Evolutionary conservation across 306 rosid species (phyloP).

Genomic region (Gastrolobium bilobum): DNA sequence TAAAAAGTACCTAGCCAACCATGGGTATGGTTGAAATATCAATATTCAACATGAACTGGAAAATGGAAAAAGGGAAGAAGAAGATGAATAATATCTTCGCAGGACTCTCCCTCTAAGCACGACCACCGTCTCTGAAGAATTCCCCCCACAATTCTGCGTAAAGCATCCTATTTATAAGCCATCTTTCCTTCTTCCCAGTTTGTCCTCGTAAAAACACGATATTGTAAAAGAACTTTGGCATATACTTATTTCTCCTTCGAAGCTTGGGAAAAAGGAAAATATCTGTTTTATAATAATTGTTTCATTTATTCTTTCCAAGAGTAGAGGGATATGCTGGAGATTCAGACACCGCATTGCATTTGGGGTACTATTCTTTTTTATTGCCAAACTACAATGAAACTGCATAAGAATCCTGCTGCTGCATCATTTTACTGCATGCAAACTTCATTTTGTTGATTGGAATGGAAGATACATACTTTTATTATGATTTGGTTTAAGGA

Average conservation of each 20-base stretch:
- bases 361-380: conserved; percentile 71
- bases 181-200: too few species aligned
- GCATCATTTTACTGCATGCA: neutral
- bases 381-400: conserved; percentile 10
- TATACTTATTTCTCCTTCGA: conserved; percentile 8
- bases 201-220: too few species aligned
- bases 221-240: too few species aligned
- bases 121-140: too few species aligned
- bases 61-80: too few species aligned
- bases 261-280: neutral
- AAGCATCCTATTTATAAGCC: too few species aligned
- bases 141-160: too few species aligned
- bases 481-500: neutral
- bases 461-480: neutral
- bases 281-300: conserved; percentile 20
- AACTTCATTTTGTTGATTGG: conserved; percentile 30
- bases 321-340: conserved; percentile 85
- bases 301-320: conserved; percentile 68
- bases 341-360: conserved; percentile 91
- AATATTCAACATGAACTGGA: too few species aligned
- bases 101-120: too few species aligned
- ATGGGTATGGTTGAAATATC: too few species aligned
- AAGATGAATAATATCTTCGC: too few species aligned
- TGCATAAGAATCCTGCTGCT: conserved; percentile 39
- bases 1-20: too few species aligned